Percentiles rank a stretch among this genome's conserved stretches.
Evolutionary conservation across 2,329 filamentous ascomycete genomes (phyloP).

Genomic region (Colletotrichum chlorophyti): DNA sequence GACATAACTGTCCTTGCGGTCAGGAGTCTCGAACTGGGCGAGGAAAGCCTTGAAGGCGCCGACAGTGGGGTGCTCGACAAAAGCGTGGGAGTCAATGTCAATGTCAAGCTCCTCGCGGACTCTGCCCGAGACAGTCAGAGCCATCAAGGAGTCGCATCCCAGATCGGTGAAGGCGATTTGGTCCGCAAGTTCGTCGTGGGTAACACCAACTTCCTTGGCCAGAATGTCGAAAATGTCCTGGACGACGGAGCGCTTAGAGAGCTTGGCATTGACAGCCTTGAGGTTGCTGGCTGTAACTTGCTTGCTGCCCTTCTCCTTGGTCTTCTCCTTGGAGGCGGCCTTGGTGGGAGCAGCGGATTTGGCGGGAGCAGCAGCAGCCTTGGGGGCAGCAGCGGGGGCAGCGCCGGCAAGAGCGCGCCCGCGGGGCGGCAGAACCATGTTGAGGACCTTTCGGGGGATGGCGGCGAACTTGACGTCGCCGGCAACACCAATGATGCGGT

Average conservation of each 20-base stretch:
- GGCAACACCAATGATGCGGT: conserved; percentile 53
- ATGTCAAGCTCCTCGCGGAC: conserved; percentile 65
- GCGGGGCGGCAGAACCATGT: conserved; percentile 70
- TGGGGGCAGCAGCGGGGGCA: conserved; percentile 41
- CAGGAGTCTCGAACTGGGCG: conserved; percentile 41
- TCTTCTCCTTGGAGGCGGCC: conserved; percentile 38
- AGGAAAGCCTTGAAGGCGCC: conserved; percentile 57
- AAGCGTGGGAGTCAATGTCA: conserved; percentile 58
- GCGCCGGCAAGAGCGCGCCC: conserved; percentile 50
- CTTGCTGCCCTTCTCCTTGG: conserved; percentile 49
- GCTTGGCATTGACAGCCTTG: conserved; percentile 56
- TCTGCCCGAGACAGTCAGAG: conserved; percentile 61
- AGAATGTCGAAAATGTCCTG: conserved; percentile 58
- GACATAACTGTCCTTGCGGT: conserved; percentile 33
- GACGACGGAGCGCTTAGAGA: conserved; percentile 50
- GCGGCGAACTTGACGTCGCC: conserved; percentile 71
- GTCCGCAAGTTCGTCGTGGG: conserved; percentile 61
- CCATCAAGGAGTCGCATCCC: conserved; percentile 68
- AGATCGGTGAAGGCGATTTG: conserved; percentile 63
- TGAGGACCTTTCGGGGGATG: conserved; percentile 70
- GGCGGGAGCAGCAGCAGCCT: conserved; percentile 42
- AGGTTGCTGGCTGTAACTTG: conserved; percentile 55
- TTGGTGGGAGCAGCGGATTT: conserved; percentile 42
- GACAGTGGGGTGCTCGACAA: conserved; percentile 62
- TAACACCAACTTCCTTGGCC: conserved; percentile 62